These are phyloP conservation scores for Eucalyptus marginata DNA, from an alignment of 345 rosid species.

Conservation along the genomic window DNA sequence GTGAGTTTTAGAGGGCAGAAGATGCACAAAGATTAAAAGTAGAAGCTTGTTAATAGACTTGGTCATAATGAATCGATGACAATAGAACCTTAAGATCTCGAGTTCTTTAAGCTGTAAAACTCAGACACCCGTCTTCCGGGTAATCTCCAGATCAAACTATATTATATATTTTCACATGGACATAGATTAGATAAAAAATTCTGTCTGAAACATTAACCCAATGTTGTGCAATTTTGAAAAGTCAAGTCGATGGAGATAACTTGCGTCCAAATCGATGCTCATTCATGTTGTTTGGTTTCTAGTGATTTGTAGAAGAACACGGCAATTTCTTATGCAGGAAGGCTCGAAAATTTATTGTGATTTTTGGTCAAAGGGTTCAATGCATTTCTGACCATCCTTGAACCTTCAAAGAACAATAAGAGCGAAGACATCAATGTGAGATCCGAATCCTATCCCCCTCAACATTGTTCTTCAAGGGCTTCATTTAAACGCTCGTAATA, in stretches of 20 bases:
- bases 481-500: too few relatives aligned
- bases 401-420: too few relatives aligned
- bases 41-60: background rate
- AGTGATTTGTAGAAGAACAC: background rate
- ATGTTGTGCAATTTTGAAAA: background rate
- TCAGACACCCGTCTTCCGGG: background rate
- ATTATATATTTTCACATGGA: background rate
- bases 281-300: background rate
- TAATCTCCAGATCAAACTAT: background rate
- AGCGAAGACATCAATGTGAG: too few relatives aligned
- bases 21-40: background rate
- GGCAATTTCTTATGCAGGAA: background rate
- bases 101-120: background rate
- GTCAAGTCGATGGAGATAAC: conserved; percentile 9
- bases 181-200: background rate
- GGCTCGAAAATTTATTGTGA: background rate
- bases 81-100: background rate
- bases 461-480: too few relatives aligned
- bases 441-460: too few relatives aligned
- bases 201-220: background rate
- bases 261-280: background rate
- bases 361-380: background rate
- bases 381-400: background rate
- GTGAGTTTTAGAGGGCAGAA: background rate
- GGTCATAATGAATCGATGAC: background rate